Conservation (phyloP, 345 rosid genomes). For the Murraya koenigii region DNA sequence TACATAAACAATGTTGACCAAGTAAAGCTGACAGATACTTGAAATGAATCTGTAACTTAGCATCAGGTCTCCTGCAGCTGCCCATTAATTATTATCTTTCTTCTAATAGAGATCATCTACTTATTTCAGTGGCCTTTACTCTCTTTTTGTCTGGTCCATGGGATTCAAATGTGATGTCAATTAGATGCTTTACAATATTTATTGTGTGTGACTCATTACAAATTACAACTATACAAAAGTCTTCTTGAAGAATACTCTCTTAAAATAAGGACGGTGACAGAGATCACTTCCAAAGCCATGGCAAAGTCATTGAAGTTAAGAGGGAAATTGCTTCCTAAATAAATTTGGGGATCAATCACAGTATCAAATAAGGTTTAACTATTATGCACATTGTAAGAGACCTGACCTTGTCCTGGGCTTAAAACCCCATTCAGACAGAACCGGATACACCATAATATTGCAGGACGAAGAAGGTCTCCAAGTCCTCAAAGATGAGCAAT, state of each 20-base stretch:
- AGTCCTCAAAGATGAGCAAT: conserved; percentile 32
- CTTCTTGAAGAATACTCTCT: conserved; percentile 30
- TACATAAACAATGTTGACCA: too few species aligned
- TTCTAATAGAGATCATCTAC: too few species aligned
- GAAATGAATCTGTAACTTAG: too few species aligned
- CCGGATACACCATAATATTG: conserved; percentile 44
- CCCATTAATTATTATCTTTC: too few species aligned
- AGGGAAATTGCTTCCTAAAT: conserved; percentile 39
- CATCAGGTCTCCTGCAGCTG: too few species aligned
- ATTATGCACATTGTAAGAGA: conserved; percentile 44
- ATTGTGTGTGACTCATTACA: neutral
- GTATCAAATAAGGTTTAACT: conserved; percentile 44
- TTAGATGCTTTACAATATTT: neutral
- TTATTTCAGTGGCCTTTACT: too few species aligned
- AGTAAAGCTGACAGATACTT: too few species aligned
- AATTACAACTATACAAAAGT: conserved; percentile 20
- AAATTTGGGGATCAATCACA: conserved; percentile 36
- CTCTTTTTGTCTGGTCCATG: too few species aligned
- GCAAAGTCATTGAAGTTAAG: conserved; percentile 45
- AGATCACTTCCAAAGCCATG: conserved; percentile 41
- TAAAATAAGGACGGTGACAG: conserved; percentile 30
- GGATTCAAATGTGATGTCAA: neutral
- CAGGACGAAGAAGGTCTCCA: conserved; percentile 56
- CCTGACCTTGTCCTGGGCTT: conserved; percentile 52
- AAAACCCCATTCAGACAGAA: conserved; percentile 53